Evolutionary conservation across 2,329 filamentous ascomycete genomes (phyloP).

Genomic region (Lasiodiplodia gonubiensis): DNA sequence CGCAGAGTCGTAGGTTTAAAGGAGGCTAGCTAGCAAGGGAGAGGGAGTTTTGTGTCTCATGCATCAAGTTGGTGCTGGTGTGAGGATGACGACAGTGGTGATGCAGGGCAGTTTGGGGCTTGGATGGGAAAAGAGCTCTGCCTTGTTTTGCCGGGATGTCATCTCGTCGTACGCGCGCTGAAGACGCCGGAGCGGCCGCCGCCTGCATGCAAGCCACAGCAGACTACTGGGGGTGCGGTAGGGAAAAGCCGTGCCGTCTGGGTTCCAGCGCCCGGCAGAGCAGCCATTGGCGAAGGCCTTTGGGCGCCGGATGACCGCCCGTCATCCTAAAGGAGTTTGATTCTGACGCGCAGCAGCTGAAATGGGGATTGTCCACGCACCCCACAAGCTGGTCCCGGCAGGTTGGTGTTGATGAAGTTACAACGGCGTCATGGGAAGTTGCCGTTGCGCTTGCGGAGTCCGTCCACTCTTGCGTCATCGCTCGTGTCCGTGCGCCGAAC

Average conservation of each 20-base stretch:
- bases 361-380: background rate
- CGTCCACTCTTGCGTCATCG: background rate
- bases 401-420: background rate
- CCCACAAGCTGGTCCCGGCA: background rate
- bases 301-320: background rate
- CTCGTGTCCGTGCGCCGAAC: background rate
- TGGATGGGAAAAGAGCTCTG: slow-evolving; percentile 5
- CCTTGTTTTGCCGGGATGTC: slow-evolving; percentile 28
- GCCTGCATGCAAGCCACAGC: background rate
- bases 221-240: background rate
- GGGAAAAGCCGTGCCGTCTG: background rate
- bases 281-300: background rate
- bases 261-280: background rate
- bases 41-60: slow-evolving; percentile 6
- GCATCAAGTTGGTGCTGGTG: slow-evolving; percentile 3
- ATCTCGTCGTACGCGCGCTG: background rate
- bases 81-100: slow-evolving; percentile 25
- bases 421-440: background rate
- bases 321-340: background rate
- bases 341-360: background rate
- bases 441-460: background rate
- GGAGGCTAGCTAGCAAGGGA: background rate
- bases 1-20: slow-evolving; percentile 1
- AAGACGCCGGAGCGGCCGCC: background rate
- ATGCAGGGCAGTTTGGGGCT: slow-evolving; percentile 4